Evolutionary conservation across 495 filamentous ascomycete genomes (phyloP).

Genomic region (Neurospora discreta): DNA sequence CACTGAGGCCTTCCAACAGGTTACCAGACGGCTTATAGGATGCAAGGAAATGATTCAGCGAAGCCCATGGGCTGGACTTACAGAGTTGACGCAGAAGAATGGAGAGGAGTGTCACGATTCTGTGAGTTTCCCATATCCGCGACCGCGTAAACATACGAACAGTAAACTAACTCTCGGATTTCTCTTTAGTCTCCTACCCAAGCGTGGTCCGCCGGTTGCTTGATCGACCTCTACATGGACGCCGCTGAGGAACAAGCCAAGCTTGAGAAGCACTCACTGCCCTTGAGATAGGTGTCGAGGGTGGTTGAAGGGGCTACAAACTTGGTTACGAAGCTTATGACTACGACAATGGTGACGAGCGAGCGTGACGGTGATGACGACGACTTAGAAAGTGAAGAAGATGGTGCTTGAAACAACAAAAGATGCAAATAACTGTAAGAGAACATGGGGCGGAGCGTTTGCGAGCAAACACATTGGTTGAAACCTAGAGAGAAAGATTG

Average conservation of each 20-base stretch:
- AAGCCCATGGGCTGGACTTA: conserved; percentile 81
- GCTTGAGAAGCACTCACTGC: conserved; percentile 13
- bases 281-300: conserved; percentile 8
- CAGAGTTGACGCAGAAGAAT: conserved; percentile 85
- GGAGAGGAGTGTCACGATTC: conserved; percentile 80
- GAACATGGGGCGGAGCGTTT: not conserved
- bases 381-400: not conserved
- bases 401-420: not conserved
- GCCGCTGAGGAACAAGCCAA: conserved; percentile 43
- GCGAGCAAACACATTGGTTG: not conserved
- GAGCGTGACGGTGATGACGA: not conserved
- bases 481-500: not conserved
- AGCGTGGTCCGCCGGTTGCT: conserved; percentile 85
- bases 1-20: conserved; percentile 86
- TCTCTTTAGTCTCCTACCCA: conserved; percentile 68
- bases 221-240: conserved; percentile 93
- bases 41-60: conserved; percentile 69
- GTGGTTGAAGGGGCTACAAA: not conserved
- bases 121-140: conserved; percentile 39
- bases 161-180: conserved; percentile 5
- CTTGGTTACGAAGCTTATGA: not conserved
- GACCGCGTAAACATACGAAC: not conserved
- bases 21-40: conserved; percentile 67
- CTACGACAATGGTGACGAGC: not conserved
- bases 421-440: not conserved